Evolutionary conservation across 1,284 basidiomycete genomes (phyloP), one percentile per base, ranked within the genome.

Genomic region (Heliocybe sulcata): DNA sequence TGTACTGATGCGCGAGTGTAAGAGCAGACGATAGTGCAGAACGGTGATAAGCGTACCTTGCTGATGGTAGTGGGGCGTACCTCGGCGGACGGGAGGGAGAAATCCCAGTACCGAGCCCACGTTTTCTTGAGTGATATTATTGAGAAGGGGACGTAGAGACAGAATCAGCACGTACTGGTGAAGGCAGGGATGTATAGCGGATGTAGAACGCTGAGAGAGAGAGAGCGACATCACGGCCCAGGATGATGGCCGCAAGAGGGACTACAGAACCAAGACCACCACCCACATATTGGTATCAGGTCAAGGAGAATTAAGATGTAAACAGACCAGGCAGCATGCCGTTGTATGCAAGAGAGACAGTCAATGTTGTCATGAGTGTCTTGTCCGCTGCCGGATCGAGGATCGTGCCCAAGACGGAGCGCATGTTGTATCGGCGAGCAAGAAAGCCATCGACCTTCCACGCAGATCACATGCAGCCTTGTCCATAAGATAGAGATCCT

Each of bases 321-420:
- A 2, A 72, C 77, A 53, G 62, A 95, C 94, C 62, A n/a, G 96
- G 94, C 27, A 99, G 73, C 60, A 96, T 75, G 9, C 84, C 87
- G 61, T 90, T 87, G 76, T 90, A 82, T 0, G 91, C 84, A 55
- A 99, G 73, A 1, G 93, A 90, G 50, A 96, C 76, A 1, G 93
- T 94, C 67, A 99, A 77, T 0, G 95, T 98, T 1, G 96, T 97
- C 87, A 99, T 92, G 48, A 99, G 75, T 23, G 85, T 79, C 73
- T 99, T 99, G 79, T 99, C 96, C 1, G 97, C 96, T 0, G 95
- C 94, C 8, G 96, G 96, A 69, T 99, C 97, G 6, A 98, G 80
- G 56, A 99, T 95, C 11, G 91, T 92, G 10, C 96, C 96, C 33
- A 99, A 78, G 10, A 98, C 93, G 10, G 92, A 88, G 52, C 74